Evolutionary conservation across 2,329 filamentous ascomycete species (phyloP), one percentile per base, ranked within the genome.

Genomic region (Neofusicoccum kwambonambiense): DNA sequence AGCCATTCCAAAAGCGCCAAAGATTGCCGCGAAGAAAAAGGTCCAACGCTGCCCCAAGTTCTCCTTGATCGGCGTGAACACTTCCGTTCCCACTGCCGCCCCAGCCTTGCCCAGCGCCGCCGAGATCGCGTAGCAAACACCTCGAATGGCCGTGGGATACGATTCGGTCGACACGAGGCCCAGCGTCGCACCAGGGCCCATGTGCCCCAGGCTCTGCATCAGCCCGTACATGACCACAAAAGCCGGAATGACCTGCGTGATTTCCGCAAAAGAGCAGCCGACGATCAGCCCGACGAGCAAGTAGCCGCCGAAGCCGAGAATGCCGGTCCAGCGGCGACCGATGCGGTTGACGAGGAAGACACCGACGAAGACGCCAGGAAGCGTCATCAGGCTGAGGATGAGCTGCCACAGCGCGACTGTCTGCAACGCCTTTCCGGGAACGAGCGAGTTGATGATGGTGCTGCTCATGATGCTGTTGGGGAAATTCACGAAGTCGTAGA

Each of bases 151-250:
- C 2, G 83, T 85, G 0, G 83, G 80, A 66, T 83, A 85, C 1
- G 79, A 77, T 69, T 85, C 83, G 0, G 80, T 83, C 0, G 80
- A 83, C 5, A 84, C 70, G 3, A 85, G 73, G 0, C 82, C 82
- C 3, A 85, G 76, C 73, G 82, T 84, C 45, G 83, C 80, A 0
- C 83, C 83, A 0, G 83, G 83, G 0, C 83, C 83, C 62, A 84
- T 71, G 64, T 84, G 82, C 0, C 82, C 81, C 1, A 77, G 80
- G 27, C 77, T 79, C 67, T 82, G 81, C 77, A 85, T 81, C 3
- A 84, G 71, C 0, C 82, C 83, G 67, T 84, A 85, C 64, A 84
- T 79, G 15, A 84, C 76, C 11, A 85, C 78, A 68, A 85, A 85
- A 4, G 83, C 76, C 0, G 83, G 81, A 3, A 84, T 71, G 54